These are phyloP conservation scores for Globisporangium emineosum DNA, from an alignment of 352 stramenopile species.

Conservation along the genomic window DNA sequence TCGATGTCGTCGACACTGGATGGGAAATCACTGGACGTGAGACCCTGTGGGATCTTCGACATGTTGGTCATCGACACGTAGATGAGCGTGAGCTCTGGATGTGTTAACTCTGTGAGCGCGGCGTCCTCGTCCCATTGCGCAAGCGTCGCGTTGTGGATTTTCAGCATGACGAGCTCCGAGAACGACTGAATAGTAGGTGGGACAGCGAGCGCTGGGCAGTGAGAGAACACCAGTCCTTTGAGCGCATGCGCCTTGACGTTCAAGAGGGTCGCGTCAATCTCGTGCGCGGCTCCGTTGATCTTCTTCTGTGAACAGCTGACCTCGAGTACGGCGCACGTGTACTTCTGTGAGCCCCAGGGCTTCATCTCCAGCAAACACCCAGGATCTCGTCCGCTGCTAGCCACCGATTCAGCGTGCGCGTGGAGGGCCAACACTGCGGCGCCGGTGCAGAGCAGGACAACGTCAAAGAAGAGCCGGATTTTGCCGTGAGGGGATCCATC, in stretches of 20 bases:
- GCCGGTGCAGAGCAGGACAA: constrained; percentile 3
- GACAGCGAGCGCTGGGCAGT: constrained; percentile 8
- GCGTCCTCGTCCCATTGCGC: constrained; percentile 9
- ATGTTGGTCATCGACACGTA: constrained; percentile 12
- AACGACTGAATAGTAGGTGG: constrained; percentile 7
- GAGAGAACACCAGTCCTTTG: constrained; percentile 7
- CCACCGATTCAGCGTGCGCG: background rate
- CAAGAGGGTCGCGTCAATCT: constrained; percentile 1
- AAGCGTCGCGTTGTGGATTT: constrained; percentile 15
- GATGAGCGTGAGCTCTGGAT: constrained; percentile 12
- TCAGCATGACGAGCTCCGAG: constrained; percentile 3
- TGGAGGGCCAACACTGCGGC: constrained; percentile 7
- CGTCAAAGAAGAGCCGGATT: constrained; percentile 12
- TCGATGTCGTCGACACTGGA: constrained; percentile 3
- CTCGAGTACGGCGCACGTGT: constrained; percentile 13
- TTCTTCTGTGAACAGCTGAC: constrained; percentile 9
- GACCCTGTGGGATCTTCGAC: constrained; percentile 10
- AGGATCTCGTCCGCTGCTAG: background rate
- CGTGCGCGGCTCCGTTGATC: background rate
- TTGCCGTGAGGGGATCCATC: constrained; percentile 2
- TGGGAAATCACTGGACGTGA: constrained; percentile 5
- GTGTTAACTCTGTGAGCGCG: constrained; percentile 4
- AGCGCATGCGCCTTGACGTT: constrained; percentile 2
- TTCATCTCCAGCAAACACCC: constrained; percentile 10
- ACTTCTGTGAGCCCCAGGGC: constrained; percentile 5